phyloP scores from a whole-genome alignment of 805 yeast species.

The Kuraishia cidri region DNA sequence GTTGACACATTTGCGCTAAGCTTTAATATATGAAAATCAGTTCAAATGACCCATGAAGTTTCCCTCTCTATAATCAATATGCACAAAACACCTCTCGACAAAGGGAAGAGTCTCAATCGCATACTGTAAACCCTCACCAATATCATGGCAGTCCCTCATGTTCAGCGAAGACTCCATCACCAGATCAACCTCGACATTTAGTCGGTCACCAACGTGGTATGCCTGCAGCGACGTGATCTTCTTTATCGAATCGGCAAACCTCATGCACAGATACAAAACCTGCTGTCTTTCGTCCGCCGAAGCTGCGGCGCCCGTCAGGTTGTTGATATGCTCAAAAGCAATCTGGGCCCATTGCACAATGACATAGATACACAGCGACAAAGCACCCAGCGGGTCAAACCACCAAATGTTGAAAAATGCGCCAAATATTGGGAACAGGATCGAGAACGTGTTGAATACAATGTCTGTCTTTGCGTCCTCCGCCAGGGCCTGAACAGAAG shows the following conservation, averaged over 20 bases:
- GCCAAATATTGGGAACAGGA: conserved; percentile 62
- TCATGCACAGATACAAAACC: conserved; percentile 53
- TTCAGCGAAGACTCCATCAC: conserved; percentile 41
- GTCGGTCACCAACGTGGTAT: conserved; percentile 71
- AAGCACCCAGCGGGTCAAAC: conserved; percentile 72
- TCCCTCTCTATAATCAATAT: conserved; percentile 48
- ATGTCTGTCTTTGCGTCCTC: conserved; percentile 80
- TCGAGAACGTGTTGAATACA: conserved; percentile 62
- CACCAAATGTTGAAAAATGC: conserved; percentile 47
- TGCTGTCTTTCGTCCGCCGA: conserved; percentile 53
- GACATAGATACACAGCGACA: conserved; percentile 51
- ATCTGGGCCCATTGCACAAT: conserved; percentile 54
- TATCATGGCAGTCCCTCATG: conserved; percentile 66
- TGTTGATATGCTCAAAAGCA: conserved; percentile 65
- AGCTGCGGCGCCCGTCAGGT: conserved; percentile 70
- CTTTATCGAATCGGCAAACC: conserved; percentile 61
- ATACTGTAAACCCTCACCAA: conserved; percentile 76
- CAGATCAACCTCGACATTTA: conserved; percentile 71
- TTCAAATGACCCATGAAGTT: conserved; percentile 27
- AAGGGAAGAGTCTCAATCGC: conserved; percentile 70
- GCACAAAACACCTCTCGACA: conserved; percentile 79
- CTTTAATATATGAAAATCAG: too few species aligned
- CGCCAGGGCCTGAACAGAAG: conserved; percentile 69
- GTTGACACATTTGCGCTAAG: too few species aligned
- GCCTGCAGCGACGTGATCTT: conserved; percentile 60